Evolutionary conservation across 805 yeast genomes (phyloP).

Genomic region (Candida xiaguanensis): DNA sequence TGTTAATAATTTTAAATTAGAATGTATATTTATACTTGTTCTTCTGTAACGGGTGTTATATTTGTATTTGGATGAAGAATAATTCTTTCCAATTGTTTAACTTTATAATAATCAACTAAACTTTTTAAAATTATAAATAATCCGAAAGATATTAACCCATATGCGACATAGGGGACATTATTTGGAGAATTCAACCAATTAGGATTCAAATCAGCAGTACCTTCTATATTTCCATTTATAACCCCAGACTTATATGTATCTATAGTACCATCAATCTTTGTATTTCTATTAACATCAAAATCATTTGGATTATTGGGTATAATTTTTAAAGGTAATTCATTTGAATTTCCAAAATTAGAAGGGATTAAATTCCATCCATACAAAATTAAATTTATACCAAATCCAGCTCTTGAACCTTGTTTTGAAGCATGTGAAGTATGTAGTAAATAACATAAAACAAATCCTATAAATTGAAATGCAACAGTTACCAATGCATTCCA

Average conservation of each 20-base stretch:
- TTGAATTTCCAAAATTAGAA: constrained; percentile 35
- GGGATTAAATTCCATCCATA: constrained; percentile 48
- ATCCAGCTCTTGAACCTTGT: constrained; percentile 89
- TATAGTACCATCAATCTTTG: constrained; percentile 21
- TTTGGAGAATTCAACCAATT: constrained; percentile 3
- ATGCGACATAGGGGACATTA: constrained; percentile 50
- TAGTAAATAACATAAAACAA: constrained; percentile 79
- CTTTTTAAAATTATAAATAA: constrained; percentile 62
- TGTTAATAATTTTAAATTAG: constrained; percentile 56
- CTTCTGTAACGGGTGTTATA: constrained; percentile 12
- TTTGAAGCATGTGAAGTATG: constrained; percentile 98
- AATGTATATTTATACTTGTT: constrained; percentile 3
- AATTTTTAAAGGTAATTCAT: constrained; percentile 28
- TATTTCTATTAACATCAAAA: constrained; percentile 26
- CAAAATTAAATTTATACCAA: constrained; percentile 78
- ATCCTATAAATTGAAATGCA: constrained; percentile 93
- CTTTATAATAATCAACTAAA: constrained; percentile 65
- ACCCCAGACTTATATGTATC: constrained; percentile 31
- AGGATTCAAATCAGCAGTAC: constrained; percentile 2
- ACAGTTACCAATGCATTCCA: constrained; percentile 89
- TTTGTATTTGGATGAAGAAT: constrained; percentile 46
- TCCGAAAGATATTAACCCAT: constrained; percentile 66
- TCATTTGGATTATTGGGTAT: constrained; percentile 33
- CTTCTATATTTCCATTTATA: too few relatives aligned
- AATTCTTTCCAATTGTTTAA: constrained; percentile 69